Percentiles rank a stretch among this genome's conserved stretches.
phyloP scores from a whole-genome alignment of 108 stramenopile species.

The Parmales sp. region DNA sequence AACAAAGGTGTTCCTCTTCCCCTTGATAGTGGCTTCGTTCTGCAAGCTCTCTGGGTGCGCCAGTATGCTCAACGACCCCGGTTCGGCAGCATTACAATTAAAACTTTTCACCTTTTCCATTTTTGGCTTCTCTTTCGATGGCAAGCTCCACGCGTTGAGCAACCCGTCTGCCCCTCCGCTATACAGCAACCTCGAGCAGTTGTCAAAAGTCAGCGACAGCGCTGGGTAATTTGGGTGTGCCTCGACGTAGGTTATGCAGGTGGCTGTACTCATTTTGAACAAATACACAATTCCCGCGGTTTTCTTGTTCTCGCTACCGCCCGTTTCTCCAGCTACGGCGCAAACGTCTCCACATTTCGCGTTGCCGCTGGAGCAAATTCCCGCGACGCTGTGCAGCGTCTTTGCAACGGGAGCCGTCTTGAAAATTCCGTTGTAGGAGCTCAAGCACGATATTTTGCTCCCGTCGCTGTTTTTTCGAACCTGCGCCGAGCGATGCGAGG shows the following conservation, averaged over 20 bases:
- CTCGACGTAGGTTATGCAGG: neutral
- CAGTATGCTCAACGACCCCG: neutral
- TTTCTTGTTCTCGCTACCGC: neutral
- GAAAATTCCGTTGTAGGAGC: neutral
- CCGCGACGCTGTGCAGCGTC: neutral
- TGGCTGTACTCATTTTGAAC: neutral
- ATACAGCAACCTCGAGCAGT: neutral
- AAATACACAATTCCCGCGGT: neutral
- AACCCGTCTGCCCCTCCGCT: neutral
- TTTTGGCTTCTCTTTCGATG: neutral
- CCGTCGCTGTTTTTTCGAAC: too few relatives aligned
- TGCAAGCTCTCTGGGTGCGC: neutral
- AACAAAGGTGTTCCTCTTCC: neutral
- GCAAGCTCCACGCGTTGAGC: neutral
- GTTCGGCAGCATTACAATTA: neutral
- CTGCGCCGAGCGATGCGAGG: too few relatives aligned
- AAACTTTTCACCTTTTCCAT: neutral
- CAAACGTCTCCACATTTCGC: neutral
- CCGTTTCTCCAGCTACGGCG: neutral
- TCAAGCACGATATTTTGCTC: too few relatives aligned
- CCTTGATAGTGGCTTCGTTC: neutral
- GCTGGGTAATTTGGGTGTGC: neutral
- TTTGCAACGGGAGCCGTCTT: neutral
- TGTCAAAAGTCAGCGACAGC: neutral
- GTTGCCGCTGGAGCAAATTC: neutral